These are phyloP conservation scores for Panellus pusillus DNA, from an alignment of 768 basidiomycete species.

Conservation along the genomic window DNA sequence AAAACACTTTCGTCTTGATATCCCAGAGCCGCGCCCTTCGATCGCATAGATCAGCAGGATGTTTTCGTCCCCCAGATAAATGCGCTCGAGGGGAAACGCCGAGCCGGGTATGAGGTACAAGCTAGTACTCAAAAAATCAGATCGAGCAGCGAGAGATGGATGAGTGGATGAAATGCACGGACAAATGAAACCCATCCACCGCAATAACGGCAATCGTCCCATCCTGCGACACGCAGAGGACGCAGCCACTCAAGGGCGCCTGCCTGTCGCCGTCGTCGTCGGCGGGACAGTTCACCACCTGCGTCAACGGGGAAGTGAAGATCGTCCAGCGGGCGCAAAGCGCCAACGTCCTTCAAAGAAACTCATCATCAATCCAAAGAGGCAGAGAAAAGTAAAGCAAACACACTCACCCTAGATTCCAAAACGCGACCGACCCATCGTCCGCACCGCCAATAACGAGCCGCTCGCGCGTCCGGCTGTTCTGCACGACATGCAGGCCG, in stretches of 20 bases:
- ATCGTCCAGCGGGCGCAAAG: constrained; percentile 71
- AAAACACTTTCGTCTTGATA: constrained; percentile 75
- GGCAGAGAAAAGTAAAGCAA: background rate
- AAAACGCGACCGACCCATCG: constrained; percentile 76
- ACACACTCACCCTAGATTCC: constrained; percentile 59
- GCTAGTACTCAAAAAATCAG: constrained; percentile 38
- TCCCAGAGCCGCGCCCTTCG: constrained; percentile 88
- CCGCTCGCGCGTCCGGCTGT: constrained; percentile 57
- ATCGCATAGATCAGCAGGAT: constrained; percentile 76
- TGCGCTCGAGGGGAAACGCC: constrained; percentile 56
- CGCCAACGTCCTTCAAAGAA: constrained; percentile 52
- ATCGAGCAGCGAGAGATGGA: background rate
- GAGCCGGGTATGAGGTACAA: constrained; percentile 83
- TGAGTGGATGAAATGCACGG: constrained; percentile 31
- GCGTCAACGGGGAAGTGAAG: constrained; percentile 64
- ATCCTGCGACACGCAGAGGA: constrained; percentile 71
- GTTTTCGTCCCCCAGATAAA: constrained; percentile 70
- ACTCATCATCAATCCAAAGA: background rate
- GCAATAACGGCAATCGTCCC: constrained; percentile 83
- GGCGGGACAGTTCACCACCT: constrained; percentile 56
- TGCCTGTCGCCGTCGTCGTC: constrained; percentile 46
- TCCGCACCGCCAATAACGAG: constrained; percentile 74
- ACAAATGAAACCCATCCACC: constrained; percentile 79
- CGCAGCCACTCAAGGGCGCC: constrained; percentile 64
- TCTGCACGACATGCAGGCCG: constrained; percentile 54